Base-by-base conservation (phyloP, 306 rosid species). In the Lagenaria siceraria region DNA sequence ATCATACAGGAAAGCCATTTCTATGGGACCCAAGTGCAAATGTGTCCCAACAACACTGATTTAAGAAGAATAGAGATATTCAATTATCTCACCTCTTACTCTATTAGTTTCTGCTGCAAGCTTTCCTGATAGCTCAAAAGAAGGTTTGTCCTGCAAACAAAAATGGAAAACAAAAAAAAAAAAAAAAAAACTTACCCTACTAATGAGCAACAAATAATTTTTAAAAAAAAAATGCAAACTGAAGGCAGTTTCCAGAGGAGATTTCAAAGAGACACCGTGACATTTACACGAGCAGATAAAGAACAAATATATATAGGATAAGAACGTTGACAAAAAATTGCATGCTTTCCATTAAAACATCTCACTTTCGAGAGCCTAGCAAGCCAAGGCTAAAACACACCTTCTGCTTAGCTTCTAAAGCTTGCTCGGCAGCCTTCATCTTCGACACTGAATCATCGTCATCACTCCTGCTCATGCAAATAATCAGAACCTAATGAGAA, bases 91-190 rank as follows among this genome's bases (percentile, higher is more conserved):
- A 94, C 98, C 98, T 85, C 90, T 92, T 76, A 92, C 83, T 82
- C 97, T 87, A 80, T 94, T 94, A 21, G 97, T 94, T 89, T 94
- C 98, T 15, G 89, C 95, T 21, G 98, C 98, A 56, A 94, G 98
- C 85, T 94, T 92, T 80, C 98, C 98, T 63, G 98, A 94, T n/a
- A 94, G 85, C 82, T 94, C 98, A 84, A 90, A 94, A 18, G 98
- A 94, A 83, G 98, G 98, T 66, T 94, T 87, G 82, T 90, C 87
- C 98, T 94, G 93, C 78, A 86, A 78, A 55, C 35, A 7, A 22
- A 79, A 61, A 71, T 29, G 25, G 19, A 61, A 56, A 24, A 75
- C 64, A 43, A 55, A 55, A 66, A 12, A 61, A 56, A 24, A 75
- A 58, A 43, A 55, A 55, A 66, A 12, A 70, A 17, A 15, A 68